Conservation (phyloP, 2,329 filamentous ascomycete species). For the Diaporthe destruens region DNA sequence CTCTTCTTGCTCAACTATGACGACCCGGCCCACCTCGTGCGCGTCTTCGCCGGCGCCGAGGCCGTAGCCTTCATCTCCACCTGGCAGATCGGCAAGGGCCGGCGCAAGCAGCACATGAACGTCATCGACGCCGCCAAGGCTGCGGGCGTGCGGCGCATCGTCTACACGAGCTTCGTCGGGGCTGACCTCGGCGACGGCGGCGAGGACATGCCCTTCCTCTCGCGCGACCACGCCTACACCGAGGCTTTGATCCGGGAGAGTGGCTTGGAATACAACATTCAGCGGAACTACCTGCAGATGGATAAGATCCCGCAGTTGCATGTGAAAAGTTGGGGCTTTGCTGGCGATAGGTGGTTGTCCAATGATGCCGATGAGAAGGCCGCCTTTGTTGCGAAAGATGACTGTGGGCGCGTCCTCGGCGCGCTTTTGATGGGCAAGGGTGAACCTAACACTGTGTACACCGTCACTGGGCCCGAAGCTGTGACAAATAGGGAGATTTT, state of each 20-base stretch:
- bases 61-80: conserved; percentile 44
- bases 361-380: conserved; percentile 42
- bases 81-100: conserved; percentile 42
- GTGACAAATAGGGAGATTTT: conserved; percentile 43
- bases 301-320: conserved; percentile 44
- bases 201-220: conserved; percentile 42
- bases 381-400: conserved; percentile 44
- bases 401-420: conserved; percentile 43
- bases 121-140: conserved; percentile 43
- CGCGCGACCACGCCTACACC: conserved; percentile 44
- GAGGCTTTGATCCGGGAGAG: conserved; percentile 42
- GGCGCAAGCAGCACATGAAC: conserved; percentile 42
- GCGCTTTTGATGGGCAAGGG: conserved; percentile 44
- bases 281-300: conserved; percentile 45
- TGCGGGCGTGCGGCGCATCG: conserved; percentile 42
- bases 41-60: conserved; percentile 44
- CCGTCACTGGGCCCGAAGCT: conserved; percentile 43
- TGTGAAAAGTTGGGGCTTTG: conserved; percentile 41
- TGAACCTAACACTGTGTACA: conserved; percentile 38
- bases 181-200: conserved; percentile 41
- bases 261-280: conserved; percentile 44
- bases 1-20: conserved; percentile 41
- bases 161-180: conserved; percentile 45
- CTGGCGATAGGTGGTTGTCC: conserved; percentile 43
- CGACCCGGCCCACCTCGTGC: conserved; percentile 39